Evolutionary conservation across 345 rosid species (phyloP).

Genomic region (Camelina hispida): DNA sequence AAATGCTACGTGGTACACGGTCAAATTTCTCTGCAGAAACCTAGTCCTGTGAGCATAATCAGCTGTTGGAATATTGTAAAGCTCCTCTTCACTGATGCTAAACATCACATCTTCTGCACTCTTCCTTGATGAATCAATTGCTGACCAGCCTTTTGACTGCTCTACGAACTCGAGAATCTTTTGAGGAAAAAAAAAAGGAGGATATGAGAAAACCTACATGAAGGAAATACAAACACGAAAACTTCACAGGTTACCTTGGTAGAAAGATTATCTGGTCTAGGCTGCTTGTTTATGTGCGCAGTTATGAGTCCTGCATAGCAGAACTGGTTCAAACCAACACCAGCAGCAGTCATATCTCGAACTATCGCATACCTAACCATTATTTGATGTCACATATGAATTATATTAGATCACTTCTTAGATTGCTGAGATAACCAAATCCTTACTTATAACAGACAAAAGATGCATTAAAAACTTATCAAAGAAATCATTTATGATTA

Average conservation of each 20-base stretch:
- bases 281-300: conserved; percentile 77
- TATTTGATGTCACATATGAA: conserved; percentile 21
- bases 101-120: conserved; percentile 76
- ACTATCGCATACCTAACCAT: conserved; percentile 75
- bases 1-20: conserved; percentile 83
- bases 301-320: conserved; percentile 95
- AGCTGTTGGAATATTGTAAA: conserved; percentile 84
- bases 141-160: conserved; percentile 90
- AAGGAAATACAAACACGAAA: background rate
- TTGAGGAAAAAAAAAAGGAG: conserved; percentile 20
- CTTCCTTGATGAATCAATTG: conserved; percentile 61
- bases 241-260: conserved; percentile 55
- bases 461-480: background rate
- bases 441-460: conserved; percentile 1
- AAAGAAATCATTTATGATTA: background rate
- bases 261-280: conserved; percentile 66
- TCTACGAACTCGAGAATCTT: conserved; percentile 89
- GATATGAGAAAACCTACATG: conserved; percentile 27
- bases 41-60: conserved; percentile 67
- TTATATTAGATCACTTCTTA: conserved; percentile 8
- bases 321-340: conserved; percentile 89
- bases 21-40: conserved; percentile 63
- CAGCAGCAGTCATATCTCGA: conserved; percentile 98
- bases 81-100: conserved; percentile 84
- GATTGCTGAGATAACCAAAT: background rate